Conservation (phyloP, 1,139 yeast species). For the Meyerozyma smithsonii region DNA sequence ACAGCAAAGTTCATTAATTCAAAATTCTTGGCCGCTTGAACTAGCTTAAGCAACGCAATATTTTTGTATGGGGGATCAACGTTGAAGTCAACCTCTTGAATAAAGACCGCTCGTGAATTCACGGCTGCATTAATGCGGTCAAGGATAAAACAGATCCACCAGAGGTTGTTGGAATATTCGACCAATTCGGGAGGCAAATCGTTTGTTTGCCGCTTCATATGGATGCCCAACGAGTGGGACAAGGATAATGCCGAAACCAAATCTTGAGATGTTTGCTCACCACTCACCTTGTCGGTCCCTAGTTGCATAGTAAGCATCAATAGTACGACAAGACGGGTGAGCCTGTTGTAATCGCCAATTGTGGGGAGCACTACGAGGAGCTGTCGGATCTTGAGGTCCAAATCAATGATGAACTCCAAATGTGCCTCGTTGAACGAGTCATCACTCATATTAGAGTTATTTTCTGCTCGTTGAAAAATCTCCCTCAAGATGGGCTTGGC, state of each 20-base stretch:
- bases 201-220: conserved; percentile 18
- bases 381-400: conserved; percentile 36
- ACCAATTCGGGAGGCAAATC: conserved; percentile 13
- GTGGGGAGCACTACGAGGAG: conserved; percentile 28
- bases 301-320: conserved; percentile 28
- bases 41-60: conserved; percentile 21
- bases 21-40: conserved; percentile 22
- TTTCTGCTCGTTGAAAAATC: conserved; percentile 12
- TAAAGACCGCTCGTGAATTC: conserved; percentile 32
- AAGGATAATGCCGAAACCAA: conserved; percentile 27
- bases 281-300: conserved; percentile 27
- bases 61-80: conserved; percentile 22
- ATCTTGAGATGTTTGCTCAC: conserved; percentile 35
- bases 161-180: conserved; percentile 23
- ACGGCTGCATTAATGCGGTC: conserved; percentile 35
- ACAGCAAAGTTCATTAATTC: conserved; percentile 28
- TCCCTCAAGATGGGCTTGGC: conserved; percentile 23
- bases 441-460: conserved; percentile 6
- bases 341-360: conserved; percentile 34
- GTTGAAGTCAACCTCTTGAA: conserved; percentile 32
- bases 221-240: conserved; percentile 29
- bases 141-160: conserved; percentile 34
- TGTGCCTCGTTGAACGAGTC: conserved; percentile 13
- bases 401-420: conserved; percentile 19
- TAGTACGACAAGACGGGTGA: conserved; percentile 24